Evolutionary conservation across 768 basidiomycete genomes (phyloP), one percentile per base, ranked within the genome.

Genomic region (Harrya chromipes): DNA sequence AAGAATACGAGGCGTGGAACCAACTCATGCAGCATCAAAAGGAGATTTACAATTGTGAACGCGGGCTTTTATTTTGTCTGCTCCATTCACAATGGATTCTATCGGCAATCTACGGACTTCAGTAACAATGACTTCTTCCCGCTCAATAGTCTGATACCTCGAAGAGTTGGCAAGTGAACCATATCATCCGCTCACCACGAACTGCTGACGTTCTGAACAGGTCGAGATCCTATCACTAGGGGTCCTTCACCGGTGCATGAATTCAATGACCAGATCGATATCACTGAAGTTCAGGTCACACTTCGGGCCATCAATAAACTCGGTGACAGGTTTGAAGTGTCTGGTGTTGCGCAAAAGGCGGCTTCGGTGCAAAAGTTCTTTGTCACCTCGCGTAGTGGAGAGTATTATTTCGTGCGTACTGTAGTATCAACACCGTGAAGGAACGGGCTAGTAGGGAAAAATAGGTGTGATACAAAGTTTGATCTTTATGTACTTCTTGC

Each of bases 361-460:
- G 48, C 52, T 2, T 46, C 41, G 12, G 44, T 29, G 13, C 53
- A 50, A 21, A 31, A 52, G 40, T 54, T 35, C 24, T 78, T 74
- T 51, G 67, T 80, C 40, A 58, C 72, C 29, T 68, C 79, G 37
- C 70, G 74, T 20, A 75, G 79, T 35, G 77, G 79, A 47, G 79
- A 77, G 55, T 79, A 79, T 57, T 80, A 79, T 62, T 80, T 79
- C 62, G 64, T 72, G 4, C 80, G 79, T 1, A 76, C 76, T 19
- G 60, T 6, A 23, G n/a, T 23, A 23, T 79, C 37, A 14, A n/a
- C 20, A 50, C 38, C 6, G 49, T 44, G 36, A 29, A 29, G 7
- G 40, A 40, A 19, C 40, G 46, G 46, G 23, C 31, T 34, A 17
- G 4, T 34, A 17, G 4, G 26, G 26, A 8, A 27, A 27, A 7